A percentile compares a stretch with the other conserved stretches of the same genome.
Evolutionary conservation across 2,329 filamentous ascomycete species (phyloP).

Genomic region (Diplodia mutila): DNA sequence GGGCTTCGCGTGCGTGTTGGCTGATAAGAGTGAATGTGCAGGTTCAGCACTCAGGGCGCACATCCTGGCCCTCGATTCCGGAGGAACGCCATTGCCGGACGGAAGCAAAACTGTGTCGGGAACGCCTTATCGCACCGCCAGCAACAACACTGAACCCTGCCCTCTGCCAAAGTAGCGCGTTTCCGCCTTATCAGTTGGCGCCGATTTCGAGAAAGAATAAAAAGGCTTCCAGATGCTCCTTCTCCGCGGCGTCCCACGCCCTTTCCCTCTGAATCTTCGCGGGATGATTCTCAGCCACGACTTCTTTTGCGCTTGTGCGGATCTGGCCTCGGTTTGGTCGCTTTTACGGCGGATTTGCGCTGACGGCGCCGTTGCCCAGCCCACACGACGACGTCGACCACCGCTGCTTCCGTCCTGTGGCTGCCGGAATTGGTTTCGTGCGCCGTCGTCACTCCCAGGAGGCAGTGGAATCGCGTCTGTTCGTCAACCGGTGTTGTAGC

Average conservation of each 20-base stretch:
- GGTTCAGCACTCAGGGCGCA: conserved; percentile 6
- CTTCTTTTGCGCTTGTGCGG: background rate
- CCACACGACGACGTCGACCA: background rate
- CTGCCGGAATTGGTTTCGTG: background rate
- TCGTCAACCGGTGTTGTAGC: background rate
- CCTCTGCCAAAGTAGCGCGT: background rate
- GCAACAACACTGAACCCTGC: background rate
- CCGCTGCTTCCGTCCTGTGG: background rate
- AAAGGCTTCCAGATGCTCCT: background rate
- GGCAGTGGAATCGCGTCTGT: background rate
- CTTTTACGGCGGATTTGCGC: background rate
- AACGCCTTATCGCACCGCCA: conserved; percentile 3
- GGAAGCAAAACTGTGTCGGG: background rate
- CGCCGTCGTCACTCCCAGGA: background rate
- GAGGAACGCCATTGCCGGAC: conserved; percentile 4
- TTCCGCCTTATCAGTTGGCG: conserved; percentile 11
- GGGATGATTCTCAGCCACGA: background rate
- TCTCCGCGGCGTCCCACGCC: conserved; percentile 17
- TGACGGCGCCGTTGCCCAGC: background rate
- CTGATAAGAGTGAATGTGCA: background rate
- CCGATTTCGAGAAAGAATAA: conserved; percentile 11
- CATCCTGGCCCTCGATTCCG: background rate
- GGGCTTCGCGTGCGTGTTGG: background rate
- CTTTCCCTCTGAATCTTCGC: background rate
- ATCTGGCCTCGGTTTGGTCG: background rate